These are phyloP conservation scores for Plantago elongata DNA, from an alignment of 257 asterid genomes.

Conservation along the genomic window DNA sequence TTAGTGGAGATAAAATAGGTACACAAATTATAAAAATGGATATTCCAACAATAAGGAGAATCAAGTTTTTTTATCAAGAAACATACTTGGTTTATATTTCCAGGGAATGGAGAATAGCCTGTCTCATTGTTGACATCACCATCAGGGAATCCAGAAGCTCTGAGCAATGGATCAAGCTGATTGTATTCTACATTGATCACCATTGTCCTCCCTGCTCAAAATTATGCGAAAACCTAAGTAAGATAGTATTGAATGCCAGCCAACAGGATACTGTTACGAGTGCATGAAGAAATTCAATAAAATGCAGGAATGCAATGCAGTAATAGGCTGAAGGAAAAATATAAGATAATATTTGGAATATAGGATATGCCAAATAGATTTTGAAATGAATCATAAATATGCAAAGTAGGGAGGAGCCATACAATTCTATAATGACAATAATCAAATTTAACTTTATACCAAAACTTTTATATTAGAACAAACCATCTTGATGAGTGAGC, in stretches of 20 bases:
- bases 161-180: slow-evolving; percentile 95
- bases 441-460: slow-evolving; percentile 8
- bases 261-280: slow-evolving; percentile 13
- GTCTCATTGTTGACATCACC: slow-evolving; percentile 92
- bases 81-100: slow-evolving; percentile 94
- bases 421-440: not conserved
- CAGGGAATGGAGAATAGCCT: slow-evolving; percentile 98
- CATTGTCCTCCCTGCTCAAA: slow-evolving; percentile 80
- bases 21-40: slow-evolving; percentile 4
- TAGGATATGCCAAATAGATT: too few species aligned
- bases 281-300: not conserved
- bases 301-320: not conserved
- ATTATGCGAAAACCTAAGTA: slow-evolving; percentile 10
- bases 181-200: slow-evolving; percentile 99
- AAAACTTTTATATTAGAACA: slow-evolving; percentile 12
- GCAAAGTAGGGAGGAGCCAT: too few species aligned
- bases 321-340: not conserved
- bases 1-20: too few species aligned
- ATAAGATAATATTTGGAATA: slow-evolving; percentile 6
- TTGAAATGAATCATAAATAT: too few species aligned
- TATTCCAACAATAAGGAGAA: slow-evolving; percentile 13
- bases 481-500: slow-evolving; percentile 92
- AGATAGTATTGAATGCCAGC: slow-evolving; percentile 2
- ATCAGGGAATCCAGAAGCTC: slow-evolving; percentile 88
- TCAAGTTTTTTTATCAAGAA: slow-evolving; percentile 8